Base-by-base conservation (phyloP, 2,329 filamentous ascomycete genomes). In the Penicillium janthinellum region DNA sequence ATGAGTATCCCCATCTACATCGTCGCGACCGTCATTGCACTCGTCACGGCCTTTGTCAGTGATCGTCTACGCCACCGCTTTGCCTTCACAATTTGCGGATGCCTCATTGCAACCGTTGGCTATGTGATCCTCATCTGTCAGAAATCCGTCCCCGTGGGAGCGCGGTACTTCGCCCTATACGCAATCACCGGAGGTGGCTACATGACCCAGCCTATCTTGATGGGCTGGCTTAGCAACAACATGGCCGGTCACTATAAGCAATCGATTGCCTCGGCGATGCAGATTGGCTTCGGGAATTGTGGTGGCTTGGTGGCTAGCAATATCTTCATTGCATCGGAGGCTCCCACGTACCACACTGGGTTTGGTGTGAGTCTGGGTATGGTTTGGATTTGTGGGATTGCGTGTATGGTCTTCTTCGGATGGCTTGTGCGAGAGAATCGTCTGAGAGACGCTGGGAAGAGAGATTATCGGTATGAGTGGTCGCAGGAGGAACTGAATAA, bases 1-100 rank as follows among this genome's bases (percentile, higher is more conserved):
- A 74, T 80, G 71, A 77, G 78, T 0, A 77, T 83, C 20, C 81
- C 84, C 4, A 83, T 88, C 63, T 84, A 85, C 71, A 83, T 89
- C 69, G 83, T 86, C 0, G 88, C 90, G 14, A 86, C 88, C 51
- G 84, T 86, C 4, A 68, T 86, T 1, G 81, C 84, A 3, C 76
- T 88, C 0, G 51, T 81, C 0, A 77, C 77, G 28, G 81, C 84
- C 0, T 81, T 78, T 65, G 65, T 76, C 6, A 84, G 83, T 1
- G 84, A 87, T 64, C 71, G 77, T 0, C 70, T 82, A 3, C 80
- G 78, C 42, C 81, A 82, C 59, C 82, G 85, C 0, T 86, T 82
- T 60, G 74, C 75, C 11, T 87, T 86, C 73, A 82, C 82, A 38
- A 77, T 87, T 14, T 65, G 73, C 3, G 83, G 83, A 10, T 79